These are phyloP conservation scores for Syncephalis fuscata DNA, from an alignment of 371 early-diverging fungal species.

Conservation along the genomic window DNA sequence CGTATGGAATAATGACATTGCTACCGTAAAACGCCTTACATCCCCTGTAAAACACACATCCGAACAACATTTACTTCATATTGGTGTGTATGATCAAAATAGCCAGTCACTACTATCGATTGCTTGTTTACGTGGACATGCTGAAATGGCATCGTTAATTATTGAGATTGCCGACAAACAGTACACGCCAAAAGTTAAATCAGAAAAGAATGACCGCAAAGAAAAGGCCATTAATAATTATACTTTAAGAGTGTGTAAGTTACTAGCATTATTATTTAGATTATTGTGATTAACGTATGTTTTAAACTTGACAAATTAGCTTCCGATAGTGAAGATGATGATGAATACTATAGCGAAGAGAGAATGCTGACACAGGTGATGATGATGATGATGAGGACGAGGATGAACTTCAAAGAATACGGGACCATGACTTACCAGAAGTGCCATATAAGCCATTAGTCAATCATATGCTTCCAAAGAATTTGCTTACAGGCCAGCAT, in stretches of 20 bases:
- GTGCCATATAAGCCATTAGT: too few species aligned
- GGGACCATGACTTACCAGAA: too few species aligned
- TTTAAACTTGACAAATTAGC: conserved; percentile 2
- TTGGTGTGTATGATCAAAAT: conserved; percentile 1
- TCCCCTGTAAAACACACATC: neutral
- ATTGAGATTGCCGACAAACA: conserved; percentile 2
- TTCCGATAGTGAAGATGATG: too few species aligned
- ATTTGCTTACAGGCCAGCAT: too few species aligned
- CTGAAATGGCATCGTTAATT: neutral
- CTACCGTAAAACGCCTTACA: neutral
- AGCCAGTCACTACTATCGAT: neutral
- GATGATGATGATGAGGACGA: too few species aligned
- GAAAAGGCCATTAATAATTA: neutral
- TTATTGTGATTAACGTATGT: neutral
- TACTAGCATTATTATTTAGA: neutral
- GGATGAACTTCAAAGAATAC: too few species aligned
- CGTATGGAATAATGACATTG: conserved; percentile 4
- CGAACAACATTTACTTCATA: neutral
- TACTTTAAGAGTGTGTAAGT: neutral
- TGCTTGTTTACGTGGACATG: conserved; percentile 1
- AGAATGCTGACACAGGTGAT: too few species aligned
- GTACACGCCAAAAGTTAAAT: neutral
- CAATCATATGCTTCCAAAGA: too few species aligned
- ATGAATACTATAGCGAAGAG: too few species aligned
- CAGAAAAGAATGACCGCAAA: neutral